Evolutionary conservation across 78 protist species (phyloP), one percentile per base, ranked within the genome.

Genomic region (Speleostelium caveatum): DNA sequence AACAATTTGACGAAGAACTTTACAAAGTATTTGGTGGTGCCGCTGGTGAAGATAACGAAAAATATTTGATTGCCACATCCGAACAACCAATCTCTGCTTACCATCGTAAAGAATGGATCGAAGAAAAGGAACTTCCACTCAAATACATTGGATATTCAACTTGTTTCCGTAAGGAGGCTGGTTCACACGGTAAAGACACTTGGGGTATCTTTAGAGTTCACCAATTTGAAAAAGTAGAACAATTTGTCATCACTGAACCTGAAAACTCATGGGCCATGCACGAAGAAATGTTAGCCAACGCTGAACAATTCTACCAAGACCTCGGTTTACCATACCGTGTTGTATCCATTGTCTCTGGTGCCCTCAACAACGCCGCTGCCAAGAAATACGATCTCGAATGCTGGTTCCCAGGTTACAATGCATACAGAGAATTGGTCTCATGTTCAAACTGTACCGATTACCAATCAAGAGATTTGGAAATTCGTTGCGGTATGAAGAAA

Each of bases 361-460:
- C 91, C 2, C 91, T 99, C 41, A 98, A 99, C 95, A 88, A 97
- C 77, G 99, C 99, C 16, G 99, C 99, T 38, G 99, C 99, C 71
- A 97, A 96, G 94, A 99, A 99, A 96, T 96, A 92, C 80, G 99
- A 99, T 76, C 89, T 99, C 12, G 99, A 99, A 93, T 99, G 98
- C 28, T 98, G 98, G 98, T 99, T 99, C 98, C 99, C 99, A 17
- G 98, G 96, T 68, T 89, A 93, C 75, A 94, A 89, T 21, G 87
- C 93, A 17, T 98, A 59, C 97, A 95, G 99, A 38, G 99, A 99
- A 91, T 95, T 99, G 26, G 99, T 99, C 56, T 99, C 99, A 26
- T 98, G 99, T 97, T 98, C 99, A 71, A 99, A 99, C 96, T 99
- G 99, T 96, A 97, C 99, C 24, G 99, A 98, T 94, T 99, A 98